Percentiles rank a stretch among this genome's conserved stretches.
These are phyloP conservation scores for Tolypocladium sp. DNA, from an alignment of 2,329 filamentous ascomycete genomes.

Conservation along the genomic window DNA sequence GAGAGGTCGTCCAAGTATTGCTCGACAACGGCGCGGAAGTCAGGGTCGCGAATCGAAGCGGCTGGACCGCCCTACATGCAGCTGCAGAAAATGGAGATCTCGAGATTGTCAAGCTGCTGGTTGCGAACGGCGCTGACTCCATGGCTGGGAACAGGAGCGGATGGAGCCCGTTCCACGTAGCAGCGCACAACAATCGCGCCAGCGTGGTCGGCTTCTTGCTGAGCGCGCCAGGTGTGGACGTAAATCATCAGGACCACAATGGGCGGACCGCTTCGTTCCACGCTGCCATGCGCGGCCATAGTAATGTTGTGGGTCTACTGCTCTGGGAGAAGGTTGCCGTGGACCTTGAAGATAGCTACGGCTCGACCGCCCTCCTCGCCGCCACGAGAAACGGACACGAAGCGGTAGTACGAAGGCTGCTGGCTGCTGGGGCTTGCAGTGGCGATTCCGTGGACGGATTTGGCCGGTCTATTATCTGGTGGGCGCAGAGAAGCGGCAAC, in stretches of 20 bases:
- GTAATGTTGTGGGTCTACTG: background rate
- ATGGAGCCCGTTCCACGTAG: constrained; percentile 1
- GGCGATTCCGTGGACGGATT: background rate
- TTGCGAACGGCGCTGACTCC: background rate
- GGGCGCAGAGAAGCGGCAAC: constrained; percentile 2
- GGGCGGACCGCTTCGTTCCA: constrained; percentile 2
- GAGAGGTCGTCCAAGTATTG: background rate
- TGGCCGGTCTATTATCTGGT: constrained; percentile 2
- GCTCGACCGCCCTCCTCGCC: background rate
- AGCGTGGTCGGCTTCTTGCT: constrained; percentile 1
- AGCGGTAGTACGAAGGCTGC: background rate
- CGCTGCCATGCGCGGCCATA: background rate
- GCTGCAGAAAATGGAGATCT: background rate
- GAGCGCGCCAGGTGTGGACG: background rate
- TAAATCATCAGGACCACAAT: background rate
- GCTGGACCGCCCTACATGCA: constrained; percentile 1
- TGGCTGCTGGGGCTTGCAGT: background rate
- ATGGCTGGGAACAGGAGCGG: background rate
- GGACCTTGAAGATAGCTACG: background rate
- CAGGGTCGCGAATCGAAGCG: background rate
- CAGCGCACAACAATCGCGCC: constrained; percentile 1
- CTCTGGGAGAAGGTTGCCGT: background rate
- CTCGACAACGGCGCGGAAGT: background rate
- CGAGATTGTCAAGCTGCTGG: background rate
- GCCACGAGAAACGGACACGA: constrained; percentile 3